phyloP scores from a whole-genome alignment of 2,329 filamentous ascomycete species.

The Diaporthe vexans region DNA sequence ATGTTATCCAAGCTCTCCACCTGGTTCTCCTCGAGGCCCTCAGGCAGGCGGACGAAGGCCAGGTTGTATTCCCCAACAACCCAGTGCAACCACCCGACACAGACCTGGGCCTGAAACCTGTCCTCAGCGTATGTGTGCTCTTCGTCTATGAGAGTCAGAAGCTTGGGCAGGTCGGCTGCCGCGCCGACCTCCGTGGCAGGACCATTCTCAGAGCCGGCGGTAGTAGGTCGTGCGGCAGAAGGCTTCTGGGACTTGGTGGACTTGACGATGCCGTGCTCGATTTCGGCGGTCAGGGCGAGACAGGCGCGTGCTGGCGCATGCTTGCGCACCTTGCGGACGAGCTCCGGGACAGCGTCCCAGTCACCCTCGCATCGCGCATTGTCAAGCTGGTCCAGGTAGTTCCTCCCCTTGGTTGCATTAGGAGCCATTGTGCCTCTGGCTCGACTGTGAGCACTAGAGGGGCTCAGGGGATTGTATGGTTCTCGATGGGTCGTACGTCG shows the following conservation, averaged over 20 bases:
- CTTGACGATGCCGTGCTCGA: conserved; percentile 75
- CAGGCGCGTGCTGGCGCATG: conserved; percentile 89
- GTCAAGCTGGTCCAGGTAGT: conserved; percentile 87
- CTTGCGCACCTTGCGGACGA: conserved; percentile 93
- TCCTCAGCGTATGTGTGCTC: conserved; percentile 69
- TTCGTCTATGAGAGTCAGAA: conserved; percentile 70
- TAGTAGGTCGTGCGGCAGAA: conserved; percentile 51
- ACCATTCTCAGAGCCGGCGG: conserved; percentile 55
- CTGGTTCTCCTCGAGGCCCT: conserved; percentile 69
- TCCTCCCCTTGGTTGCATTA: conserved; percentile 78
- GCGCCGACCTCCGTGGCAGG: conserved; percentile 61
- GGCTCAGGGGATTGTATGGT: conserved; percentile 10
- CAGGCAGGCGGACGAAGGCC: conserved; percentile 74
- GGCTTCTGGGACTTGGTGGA: conserved; percentile 59
- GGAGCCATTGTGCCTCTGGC: conserved; percentile 42
- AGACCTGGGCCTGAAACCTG: conserved; percentile 84
- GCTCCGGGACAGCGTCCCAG: conserved; percentile 89
- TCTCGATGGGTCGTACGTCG: conserved; percentile 11
- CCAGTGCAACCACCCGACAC: conserved; percentile 89
- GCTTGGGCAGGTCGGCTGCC: conserved; percentile 61
- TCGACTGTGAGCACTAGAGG: conserved; percentile 1
- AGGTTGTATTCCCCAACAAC: conserved; percentile 76
- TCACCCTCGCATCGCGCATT: conserved; percentile 87
- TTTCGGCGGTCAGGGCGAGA: conserved; percentile 77
- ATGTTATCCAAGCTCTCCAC: conserved; percentile 67